Conservation (phyloP, 768 basidiomycete genomes). For the Sarcomyxa edulis region DNA sequence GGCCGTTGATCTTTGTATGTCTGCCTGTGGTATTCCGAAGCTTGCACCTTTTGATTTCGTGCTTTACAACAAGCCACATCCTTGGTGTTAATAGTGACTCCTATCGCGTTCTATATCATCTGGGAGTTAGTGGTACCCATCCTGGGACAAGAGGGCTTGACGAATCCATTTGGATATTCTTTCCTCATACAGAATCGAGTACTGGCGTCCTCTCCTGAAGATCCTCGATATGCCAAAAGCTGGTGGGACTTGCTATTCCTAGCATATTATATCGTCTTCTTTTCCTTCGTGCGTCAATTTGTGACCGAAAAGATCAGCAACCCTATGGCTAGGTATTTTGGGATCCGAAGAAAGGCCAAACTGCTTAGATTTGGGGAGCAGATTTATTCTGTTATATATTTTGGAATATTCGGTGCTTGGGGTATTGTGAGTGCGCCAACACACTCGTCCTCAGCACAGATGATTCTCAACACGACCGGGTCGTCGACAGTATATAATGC, state of each 20-base stretch:
- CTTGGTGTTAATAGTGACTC: conserved; percentile 59
- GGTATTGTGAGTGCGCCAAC: conserved; percentile 80
- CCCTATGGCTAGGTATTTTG: conserved; percentile 65
- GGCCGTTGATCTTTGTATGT: too few species aligned
- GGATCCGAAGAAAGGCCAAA: conserved; percentile 63
- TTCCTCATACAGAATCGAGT: conserved; percentile 70
- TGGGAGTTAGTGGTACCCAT: conserved; percentile 51
- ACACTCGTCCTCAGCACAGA: too few species aligned
- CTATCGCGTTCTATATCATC: conserved; percentile 55
- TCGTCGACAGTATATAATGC: conserved; percentile 53
- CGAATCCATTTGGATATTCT: conserved; percentile 72
- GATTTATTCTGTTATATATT: conserved; percentile 83
- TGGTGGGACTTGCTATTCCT: conserved; percentile 77
- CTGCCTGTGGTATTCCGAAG: too few species aligned
- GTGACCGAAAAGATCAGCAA: conserved; percentile 61
- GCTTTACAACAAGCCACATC: conserved; percentile 56
- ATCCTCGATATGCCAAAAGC: conserved; percentile 66
- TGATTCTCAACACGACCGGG: not conserved
- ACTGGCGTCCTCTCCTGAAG: conserved; percentile 41
- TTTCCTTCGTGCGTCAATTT: conserved; percentile 80
- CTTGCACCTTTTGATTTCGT: too few species aligned
- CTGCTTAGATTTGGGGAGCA: conserved; percentile 89
- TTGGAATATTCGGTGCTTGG: conserved; percentile 59
- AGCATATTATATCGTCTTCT: conserved; percentile 80
- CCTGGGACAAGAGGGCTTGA: conserved; percentile 35